These are phyloP conservation scores for Babesia divergens DNA, from an alignment of 169 alveolate genomes.

Conservation along the genomic window DNA sequence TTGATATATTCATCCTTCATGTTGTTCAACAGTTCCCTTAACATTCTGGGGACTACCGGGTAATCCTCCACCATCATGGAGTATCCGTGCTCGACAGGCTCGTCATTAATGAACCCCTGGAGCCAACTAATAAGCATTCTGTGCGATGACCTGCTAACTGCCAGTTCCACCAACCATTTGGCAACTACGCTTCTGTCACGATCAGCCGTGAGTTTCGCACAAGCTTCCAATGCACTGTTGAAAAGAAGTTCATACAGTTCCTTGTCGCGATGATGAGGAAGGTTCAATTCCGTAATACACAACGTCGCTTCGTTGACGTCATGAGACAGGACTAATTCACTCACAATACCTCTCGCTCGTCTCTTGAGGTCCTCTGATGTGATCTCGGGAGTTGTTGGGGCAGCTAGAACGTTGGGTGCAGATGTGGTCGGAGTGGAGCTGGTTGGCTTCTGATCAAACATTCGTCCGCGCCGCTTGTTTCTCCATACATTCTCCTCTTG, in stretches of 20 bases:
- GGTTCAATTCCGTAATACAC: constrained; percentile 49
- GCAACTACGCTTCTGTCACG: constrained; percentile 41
- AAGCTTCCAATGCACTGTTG: constrained; percentile 33
- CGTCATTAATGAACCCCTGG: constrained; percentile 38
- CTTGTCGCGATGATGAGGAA: constrained; percentile 14
- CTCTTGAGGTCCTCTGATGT: constrained; percentile 38
- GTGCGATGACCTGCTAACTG: constrained; percentile 32
- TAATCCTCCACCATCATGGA: constrained; percentile 60
- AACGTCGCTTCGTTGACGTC: constrained; percentile 50
- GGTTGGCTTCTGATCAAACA: background rate
- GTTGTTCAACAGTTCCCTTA: constrained; percentile 27
- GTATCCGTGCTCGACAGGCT: constrained; percentile 32
- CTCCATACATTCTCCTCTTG: constrained; percentile 32
- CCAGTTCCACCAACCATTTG: constrained; percentile 42
- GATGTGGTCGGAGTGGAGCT: background rate
- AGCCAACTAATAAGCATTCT: constrained; percentile 14
- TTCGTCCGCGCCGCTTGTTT: background rate
- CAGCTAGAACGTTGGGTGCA: constrained; percentile 20
- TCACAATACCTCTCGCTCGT: constrained; percentile 40
- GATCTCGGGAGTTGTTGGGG: background rate
- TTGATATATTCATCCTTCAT: constrained; percentile 39
- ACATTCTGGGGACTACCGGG: constrained; percentile 54
- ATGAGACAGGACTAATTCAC: constrained; percentile 49
- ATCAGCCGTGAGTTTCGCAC: constrained; percentile 58
- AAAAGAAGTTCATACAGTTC: constrained; percentile 25